These are phyloP conservation scores for Colletotrichum tamarilloi DNA, from an alignment of 2,329 filamentous ascomycete genomes.

Conservation along the genomic window DNA sequence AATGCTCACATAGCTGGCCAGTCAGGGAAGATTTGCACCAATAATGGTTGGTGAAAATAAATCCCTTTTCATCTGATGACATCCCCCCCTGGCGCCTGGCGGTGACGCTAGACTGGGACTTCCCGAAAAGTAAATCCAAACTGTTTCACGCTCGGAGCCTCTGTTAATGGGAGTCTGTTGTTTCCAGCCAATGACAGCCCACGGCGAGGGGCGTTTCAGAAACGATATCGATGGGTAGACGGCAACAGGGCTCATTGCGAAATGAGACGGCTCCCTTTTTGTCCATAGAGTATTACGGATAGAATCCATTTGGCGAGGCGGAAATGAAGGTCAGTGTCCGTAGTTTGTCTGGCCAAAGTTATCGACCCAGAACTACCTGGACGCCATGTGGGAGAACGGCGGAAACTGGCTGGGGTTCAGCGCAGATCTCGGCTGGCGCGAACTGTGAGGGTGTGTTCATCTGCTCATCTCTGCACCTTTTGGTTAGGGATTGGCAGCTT, in stretches of 20 bases:
- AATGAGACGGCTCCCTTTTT: constrained; percentile 9
- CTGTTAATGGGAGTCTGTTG: not conserved
- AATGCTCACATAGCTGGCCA: not conserved
- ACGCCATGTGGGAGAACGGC: constrained; percentile 25
- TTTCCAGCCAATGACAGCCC: constrained; percentile 12
- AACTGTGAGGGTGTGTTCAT: constrained; percentile 25
- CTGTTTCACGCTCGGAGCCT: constrained; percentile 29
- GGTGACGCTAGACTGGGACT: constrained; percentile 24
- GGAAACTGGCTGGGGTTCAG: constrained; percentile 22
- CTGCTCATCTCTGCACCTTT: constrained; percentile 22
- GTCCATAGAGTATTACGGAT: not conserved
- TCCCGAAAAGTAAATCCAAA: constrained; percentile 22
- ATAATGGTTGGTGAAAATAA: not conserved
- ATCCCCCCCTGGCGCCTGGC: constrained; percentile 15
- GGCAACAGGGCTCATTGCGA: not conserved
- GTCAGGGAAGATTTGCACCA: constrained; percentile 24
- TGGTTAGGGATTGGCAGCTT: not conserved
- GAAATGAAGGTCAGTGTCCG: constrained; percentile 17
- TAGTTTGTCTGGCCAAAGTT: not conserved
- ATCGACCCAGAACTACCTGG: constrained; percentile 9
- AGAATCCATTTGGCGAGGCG: constrained; percentile 3
- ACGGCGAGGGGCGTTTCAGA: constrained; percentile 2
- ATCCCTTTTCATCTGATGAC: constrained; percentile 28
- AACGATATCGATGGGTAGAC: not conserved
- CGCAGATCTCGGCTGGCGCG: constrained; percentile 24